Evolutionary conservation across 441 rosid species (phyloP).

Genomic region (Erysimum cheiri): DNA sequence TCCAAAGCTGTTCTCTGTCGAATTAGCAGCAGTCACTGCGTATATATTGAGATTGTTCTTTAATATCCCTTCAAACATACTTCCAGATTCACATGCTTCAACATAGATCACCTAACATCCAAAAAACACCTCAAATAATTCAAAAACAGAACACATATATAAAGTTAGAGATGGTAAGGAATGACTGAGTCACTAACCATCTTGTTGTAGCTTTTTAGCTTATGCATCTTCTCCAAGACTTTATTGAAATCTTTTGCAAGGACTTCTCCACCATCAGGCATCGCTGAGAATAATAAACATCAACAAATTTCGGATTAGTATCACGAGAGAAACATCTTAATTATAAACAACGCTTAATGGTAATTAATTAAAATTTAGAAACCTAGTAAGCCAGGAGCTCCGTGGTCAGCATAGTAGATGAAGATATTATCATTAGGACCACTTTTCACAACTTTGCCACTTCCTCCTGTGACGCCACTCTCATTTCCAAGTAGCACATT

Average conservation of each 20-base stretch:
- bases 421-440: slow-evolving; percentile 66
- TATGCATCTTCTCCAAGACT: slow-evolving; percentile 57
- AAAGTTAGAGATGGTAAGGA: background rate
- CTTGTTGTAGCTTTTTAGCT: slow-evolving; percentile 50
- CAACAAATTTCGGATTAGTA: background rate
- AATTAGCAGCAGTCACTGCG: slow-evolving; percentile 64
- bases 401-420: slow-evolving; percentile 72
- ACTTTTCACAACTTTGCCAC: slow-evolving; percentile 67
- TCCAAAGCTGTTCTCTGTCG: slow-evolving; percentile 59
- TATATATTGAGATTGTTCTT: slow-evolving; percentile 52
- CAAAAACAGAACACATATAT: slow-evolving; percentile 3
- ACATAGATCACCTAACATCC: slow-evolving; percentile 63
- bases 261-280: slow-evolving; percentile 45
- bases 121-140: slow-evolving; percentile 8
- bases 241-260: slow-evolving; percentile 54
- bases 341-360: background rate
- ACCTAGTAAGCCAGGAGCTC: slow-evolving; percentile 62
- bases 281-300: slow-evolving; percentile 43
- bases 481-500: slow-evolving; percentile 66
- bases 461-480: slow-evolving; percentile 69
- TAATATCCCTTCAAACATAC: slow-evolving; percentile 70
- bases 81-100: slow-evolving; percentile 82
- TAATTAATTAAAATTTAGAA: background rate
- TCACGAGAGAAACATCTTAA: slow-evolving; percentile 3
- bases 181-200: slow-evolving; percentile 48